These are phyloP conservation scores for Raffaelea albimanens DNA, from an alignment of 2,329 filamentous ascomycete species.

Conservation along the genomic window DNA sequence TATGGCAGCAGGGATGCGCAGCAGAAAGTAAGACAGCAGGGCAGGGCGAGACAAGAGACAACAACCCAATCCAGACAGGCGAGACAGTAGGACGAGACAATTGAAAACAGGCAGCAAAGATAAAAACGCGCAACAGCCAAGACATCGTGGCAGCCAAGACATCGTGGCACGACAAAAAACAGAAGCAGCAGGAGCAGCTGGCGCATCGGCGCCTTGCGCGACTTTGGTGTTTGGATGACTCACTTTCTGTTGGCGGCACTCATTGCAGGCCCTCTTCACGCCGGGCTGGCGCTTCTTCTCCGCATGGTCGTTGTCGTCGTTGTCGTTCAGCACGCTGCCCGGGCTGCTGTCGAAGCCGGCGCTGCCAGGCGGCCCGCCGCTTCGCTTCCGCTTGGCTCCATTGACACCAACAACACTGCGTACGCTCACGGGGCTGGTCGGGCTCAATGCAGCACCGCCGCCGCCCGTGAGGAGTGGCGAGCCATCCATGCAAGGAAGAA, in stretches of 20 bases:
- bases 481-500: slow-evolving; percentile 23
- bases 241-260: slow-evolving; percentile 80
- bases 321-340: slow-evolving; percentile 47
- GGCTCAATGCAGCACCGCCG: slow-evolving; percentile 29
- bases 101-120: not conserved
- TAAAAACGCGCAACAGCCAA: not conserved
- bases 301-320: slow-evolving; percentile 43
- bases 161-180: too few species aligned
- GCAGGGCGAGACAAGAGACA: not conserved
- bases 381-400: slow-evolving; percentile 52
- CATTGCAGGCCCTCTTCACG: slow-evolving; percentile 74
- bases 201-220: too few species aligned
- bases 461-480: slow-evolving; percentile 23
- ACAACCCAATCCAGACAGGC: too few species aligned
- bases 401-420: slow-evolving; percentile 35
- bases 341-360: slow-evolving; percentile 47
- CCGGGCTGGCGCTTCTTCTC: slow-evolving; percentile 58
- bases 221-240: slow-evolving; percentile 22
- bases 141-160: not conserved
- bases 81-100: not conserved
- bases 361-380: slow-evolving; percentile 22
- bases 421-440: slow-evolving; percentile 45
- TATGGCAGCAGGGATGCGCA: too few species aligned
- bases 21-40: not conserved
- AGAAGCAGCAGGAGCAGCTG: too few species aligned